phyloP scores from a whole-genome alignment of 352 stramenopile species.

The Phytophthora vignae region DNA sequence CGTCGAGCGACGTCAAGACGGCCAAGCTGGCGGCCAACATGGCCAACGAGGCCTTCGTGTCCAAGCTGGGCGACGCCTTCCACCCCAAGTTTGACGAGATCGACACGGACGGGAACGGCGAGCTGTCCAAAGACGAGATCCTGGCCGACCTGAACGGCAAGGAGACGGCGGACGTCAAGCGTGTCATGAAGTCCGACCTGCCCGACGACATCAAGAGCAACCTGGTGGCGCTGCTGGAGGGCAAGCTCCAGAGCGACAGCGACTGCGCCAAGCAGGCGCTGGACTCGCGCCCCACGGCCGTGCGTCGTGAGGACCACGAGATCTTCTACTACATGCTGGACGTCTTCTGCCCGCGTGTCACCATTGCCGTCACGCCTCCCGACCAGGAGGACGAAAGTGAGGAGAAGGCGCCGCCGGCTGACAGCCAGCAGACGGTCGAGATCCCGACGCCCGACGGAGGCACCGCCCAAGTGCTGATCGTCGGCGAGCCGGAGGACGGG shows the following conservation, averaged over 20 bases:
- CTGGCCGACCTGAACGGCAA: slow-evolving; percentile 24
- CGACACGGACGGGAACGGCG: slow-evolving; percentile 40
- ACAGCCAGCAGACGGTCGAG: slow-evolving; percentile 22
- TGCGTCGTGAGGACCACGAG: slow-evolving; percentile 12
- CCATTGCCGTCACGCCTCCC: slow-evolving; percentile 24
- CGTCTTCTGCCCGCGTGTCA: slow-evolving; percentile 26
- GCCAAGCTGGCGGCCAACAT: slow-evolving; percentile 22
- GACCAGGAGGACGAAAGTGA: slow-evolving; percentile 8
- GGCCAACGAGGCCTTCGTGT: slow-evolving; percentile 40
- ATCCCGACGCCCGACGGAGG: slow-evolving; percentile 24
- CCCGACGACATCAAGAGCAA: slow-evolving; percentile 28
- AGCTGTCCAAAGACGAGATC: slow-evolving; percentile 24
- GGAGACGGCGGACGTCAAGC: slow-evolving; percentile 22
- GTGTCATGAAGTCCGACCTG: slow-evolving; percentile 23
- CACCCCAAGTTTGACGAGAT: slow-evolving; percentile 52
- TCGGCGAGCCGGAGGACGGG: slow-evolving; percentile 21
- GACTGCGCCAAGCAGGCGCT: slow-evolving; percentile 25
- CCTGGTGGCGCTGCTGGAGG: slow-evolving; percentile 19
- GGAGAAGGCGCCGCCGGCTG: not conserved
- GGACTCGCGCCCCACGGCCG: slow-evolving; percentile 7
- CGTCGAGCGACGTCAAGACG: slow-evolving; percentile 12
- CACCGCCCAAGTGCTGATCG: slow-evolving; percentile 19
- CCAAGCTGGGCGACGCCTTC: slow-evolving; percentile 41
- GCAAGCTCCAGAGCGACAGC: slow-evolving; percentile 28
- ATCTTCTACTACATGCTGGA: slow-evolving; percentile 38